phyloP scores from a whole-genome alignment of 2,329 filamentous ascomycete genomes.

The Cryoendolithus antarcticus region DNA sequence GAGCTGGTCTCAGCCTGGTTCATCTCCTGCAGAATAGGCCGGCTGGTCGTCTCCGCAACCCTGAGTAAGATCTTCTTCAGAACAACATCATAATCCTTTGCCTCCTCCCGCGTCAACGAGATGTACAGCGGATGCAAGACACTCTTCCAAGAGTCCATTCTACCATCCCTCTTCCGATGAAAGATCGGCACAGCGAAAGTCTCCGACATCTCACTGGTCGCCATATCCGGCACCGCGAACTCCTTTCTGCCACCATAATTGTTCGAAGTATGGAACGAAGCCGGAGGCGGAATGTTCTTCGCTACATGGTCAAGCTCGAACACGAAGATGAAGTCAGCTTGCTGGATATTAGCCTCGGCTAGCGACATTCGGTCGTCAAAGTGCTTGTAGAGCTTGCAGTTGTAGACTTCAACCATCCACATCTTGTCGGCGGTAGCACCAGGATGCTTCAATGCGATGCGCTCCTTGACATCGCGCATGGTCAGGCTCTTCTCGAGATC shows the following conservation, averaged over 20 bases:
- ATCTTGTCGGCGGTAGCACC: slow-evolving; percentile 46
- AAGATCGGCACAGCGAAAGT: slow-evolving; percentile 59
- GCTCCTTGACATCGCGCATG: slow-evolving; percentile 55
- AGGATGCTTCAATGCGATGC: slow-evolving; percentile 41
- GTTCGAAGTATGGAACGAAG: slow-evolving; percentile 32
- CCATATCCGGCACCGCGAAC: slow-evolving; percentile 40
- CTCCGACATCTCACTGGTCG: slow-evolving; percentile 48
- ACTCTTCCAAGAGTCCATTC: too few relatives aligned
- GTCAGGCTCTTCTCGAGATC: slow-evolving; percentile 69
- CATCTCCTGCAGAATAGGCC: slow-evolving; percentile 46
- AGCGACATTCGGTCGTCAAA: slow-evolving; percentile 60
- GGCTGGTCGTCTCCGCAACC: slow-evolving; percentile 64
- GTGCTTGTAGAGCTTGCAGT: slow-evolving; percentile 72
- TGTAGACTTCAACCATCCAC: slow-evolving; percentile 75
- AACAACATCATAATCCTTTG: slow-evolving; percentile 56
- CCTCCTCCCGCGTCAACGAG: slow-evolving; percentile 61
- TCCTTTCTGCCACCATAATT: slow-evolving; percentile 27
- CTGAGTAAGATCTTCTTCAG: slow-evolving; percentile 68
- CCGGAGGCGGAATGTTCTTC: slow-evolving; percentile 57
- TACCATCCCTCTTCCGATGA: slow-evolving; percentile 36
- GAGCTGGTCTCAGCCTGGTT: slow-evolving; percentile 9
- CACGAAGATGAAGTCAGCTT: slow-evolving; percentile 52
- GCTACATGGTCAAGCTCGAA: slow-evolving; percentile 69
- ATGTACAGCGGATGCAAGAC: slow-evolving; percentile 47
- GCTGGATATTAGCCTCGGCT: slow-evolving; percentile 55